phyloP scores from a whole-genome alignment of 306 rosid genomes.

The Alnus glutinosa region DNA sequence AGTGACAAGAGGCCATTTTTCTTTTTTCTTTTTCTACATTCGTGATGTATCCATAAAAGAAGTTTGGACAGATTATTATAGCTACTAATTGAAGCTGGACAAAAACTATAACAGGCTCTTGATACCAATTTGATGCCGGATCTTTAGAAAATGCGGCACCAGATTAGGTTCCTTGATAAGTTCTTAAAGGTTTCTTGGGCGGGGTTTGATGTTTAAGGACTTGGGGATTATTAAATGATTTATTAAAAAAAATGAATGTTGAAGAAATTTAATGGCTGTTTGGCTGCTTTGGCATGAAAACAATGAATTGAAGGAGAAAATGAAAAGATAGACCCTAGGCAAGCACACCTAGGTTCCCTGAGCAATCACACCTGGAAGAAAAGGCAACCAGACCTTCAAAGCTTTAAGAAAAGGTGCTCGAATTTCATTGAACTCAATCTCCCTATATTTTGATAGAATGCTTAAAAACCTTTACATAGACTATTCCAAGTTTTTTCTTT shows the following conservation, averaged over 20 bases:
- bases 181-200: background rate
- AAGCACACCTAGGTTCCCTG: background rate
- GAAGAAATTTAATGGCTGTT: background rate
- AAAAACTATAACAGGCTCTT: background rate
- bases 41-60: constrained; percentile 15
- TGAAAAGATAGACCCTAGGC: background rate
- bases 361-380: background rate
- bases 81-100: background rate
- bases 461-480: background rate
- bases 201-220: background rate
- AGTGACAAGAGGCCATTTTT: background rate
- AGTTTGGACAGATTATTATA: constrained; percentile 7
- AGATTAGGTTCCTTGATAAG: background rate
- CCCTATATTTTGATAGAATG: background rate
- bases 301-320: background rate
- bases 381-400: constrained; percentile 3
- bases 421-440: background rate
- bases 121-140: background rate
- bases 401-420: background rate
- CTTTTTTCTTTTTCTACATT: background rate
- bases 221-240: background rate
- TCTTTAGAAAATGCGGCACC: background rate
- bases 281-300: background rate
- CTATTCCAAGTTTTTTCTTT: background rate
- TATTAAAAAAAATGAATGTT: background rate